These are phyloP conservation scores for Sapria himalayana DNA, from an alignment of 345 rosid genomes.

Conservation along the genomic window DNA sequence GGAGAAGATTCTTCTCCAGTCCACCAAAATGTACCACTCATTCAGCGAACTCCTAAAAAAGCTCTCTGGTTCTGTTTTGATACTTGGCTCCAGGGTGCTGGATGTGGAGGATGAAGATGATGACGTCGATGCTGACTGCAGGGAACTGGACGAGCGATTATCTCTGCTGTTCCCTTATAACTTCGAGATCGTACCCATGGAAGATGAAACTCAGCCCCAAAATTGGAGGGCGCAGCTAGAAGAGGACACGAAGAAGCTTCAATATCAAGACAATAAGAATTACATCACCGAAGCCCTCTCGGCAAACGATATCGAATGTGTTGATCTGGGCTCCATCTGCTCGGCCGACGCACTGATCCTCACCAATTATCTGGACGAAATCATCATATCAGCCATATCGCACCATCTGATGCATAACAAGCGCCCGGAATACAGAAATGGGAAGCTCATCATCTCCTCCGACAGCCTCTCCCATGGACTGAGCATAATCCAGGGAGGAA, in stretches of 20 bases:
- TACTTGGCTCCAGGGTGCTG: constrained; percentile 64
- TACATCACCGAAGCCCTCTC: constrained; percentile 87
- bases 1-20: constrained; percentile 63
- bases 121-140: too few relatives aligned
- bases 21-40: constrained; percentile 42
- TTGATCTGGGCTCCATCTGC: constrained; percentile 65
- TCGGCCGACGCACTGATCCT: constrained; percentile 53
- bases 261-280: constrained; percentile 72
- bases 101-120: constrained; percentile 47
- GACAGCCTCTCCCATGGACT: constrained; percentile 89
- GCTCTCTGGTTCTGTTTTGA: constrained; percentile 51
- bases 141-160: constrained; percentile 34
- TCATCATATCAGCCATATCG: constrained; percentile 67
- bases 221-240: constrained; percentile 72
- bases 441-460: constrained; percentile 85
- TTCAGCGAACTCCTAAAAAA: constrained; percentile 44
- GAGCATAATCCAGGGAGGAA: constrained; percentile 77
- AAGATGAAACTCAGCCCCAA: constrained; percentile 48
- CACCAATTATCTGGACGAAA: constrained; percentile 62
- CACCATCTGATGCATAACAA: constrained; percentile 54
- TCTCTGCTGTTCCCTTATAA: constrained; percentile 50
- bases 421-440: constrained; percentile 80
- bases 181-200: constrained; percentile 54
- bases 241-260: constrained; percentile 69
- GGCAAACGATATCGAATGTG: constrained; percentile 76